These are phyloP conservation scores for Podaxis sp. DNA, from an alignment of 768 basidiomycete genomes.

Conservation along the genomic window DNA sequence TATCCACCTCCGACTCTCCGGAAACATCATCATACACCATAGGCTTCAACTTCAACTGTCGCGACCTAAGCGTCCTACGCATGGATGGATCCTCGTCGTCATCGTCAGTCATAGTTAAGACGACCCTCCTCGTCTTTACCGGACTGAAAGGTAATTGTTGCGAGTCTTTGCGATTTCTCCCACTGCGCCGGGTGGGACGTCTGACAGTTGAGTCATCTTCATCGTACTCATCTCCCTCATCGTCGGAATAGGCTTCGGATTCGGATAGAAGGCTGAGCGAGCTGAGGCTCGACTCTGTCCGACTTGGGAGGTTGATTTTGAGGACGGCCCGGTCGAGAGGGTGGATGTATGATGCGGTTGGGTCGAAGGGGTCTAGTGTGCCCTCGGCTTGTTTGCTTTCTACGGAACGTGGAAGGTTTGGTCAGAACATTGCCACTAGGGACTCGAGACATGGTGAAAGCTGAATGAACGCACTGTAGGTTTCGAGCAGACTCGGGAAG, in stretches of 20 bases:
- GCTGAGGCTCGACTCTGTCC: constrained; percentile 22
- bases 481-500: constrained; percentile 45
- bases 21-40: neutral
- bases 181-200: neutral
- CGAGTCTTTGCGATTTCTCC: neutral
- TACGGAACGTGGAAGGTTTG: constrained; percentile 22
- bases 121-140: constrained; percentile 3
- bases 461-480: constrained; percentile 49
- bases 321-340: constrained; percentile 53
- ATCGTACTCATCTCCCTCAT: constrained; percentile 24
- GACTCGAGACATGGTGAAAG: neutral
- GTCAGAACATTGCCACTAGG: neutral
- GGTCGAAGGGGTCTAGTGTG: constrained; percentile 54
- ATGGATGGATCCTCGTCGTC: neutral
- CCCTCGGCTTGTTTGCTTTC: constrained; percentile 46
- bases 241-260: constrained; percentile 15
- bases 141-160: constrained; percentile 11
- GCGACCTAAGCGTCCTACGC: neutral
- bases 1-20: constrained; percentile 8
- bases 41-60: constrained; percentile 11
- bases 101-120: constrained; percentile 4
- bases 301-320: constrained; percentile 29
- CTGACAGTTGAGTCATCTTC: constrained; percentile 25
- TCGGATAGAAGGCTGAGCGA: constrained; percentile 32
- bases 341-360: constrained; percentile 55